A percentile compares a stretch with the other conserved stretches of the same genome.
Evolutionary conservation across 2,329 filamentous ascomycete species (phyloP).

Genomic region (Fulvia fulva): DNA sequence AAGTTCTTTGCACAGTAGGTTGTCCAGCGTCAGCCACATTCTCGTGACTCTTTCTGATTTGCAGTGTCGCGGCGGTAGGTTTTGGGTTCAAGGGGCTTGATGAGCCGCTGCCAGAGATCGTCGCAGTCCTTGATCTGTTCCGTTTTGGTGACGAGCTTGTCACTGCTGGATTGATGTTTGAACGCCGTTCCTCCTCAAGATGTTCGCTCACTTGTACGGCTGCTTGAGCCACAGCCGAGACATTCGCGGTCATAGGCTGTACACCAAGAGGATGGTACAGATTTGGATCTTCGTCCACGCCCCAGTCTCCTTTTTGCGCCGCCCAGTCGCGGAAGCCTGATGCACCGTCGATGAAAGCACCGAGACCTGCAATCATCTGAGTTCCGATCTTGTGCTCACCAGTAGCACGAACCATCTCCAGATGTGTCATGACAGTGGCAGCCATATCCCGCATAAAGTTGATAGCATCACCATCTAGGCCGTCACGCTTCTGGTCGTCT

Average conservation of each 20-base stretch:
- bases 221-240: constrained; percentile 16
- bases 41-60: constrained; percentile 12
- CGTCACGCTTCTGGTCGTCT: constrained; percentile 53
- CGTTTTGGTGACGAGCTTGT: not conserved
- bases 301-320: constrained; percentile 17
- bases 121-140: constrained; percentile 3
- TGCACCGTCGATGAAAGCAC: constrained; percentile 23
- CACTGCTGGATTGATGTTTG: not conserved
- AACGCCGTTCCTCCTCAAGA: constrained; percentile 5
- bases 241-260: constrained; percentile 13
- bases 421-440: constrained; percentile 57
- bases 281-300: constrained; percentile 14
- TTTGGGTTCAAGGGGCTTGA: constrained; percentile 5
- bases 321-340: constrained; percentile 21
- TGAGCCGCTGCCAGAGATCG: not conserved
- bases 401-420: constrained; percentile 42
- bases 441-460: constrained; percentile 57
- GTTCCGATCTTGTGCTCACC: constrained; percentile 47
- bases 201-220: constrained; percentile 17
- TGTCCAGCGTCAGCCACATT: constrained; percentile 10
- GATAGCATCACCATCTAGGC: constrained; percentile 47
- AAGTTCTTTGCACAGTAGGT: constrained; percentile 32
- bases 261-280: constrained; percentile 16
- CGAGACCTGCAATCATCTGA: constrained; percentile 52
- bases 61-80: constrained; percentile 3